Evolutionary conservation across 495 filamentous ascomycete genomes (phyloP).

Genomic region (Neurospora sp.): DNA sequence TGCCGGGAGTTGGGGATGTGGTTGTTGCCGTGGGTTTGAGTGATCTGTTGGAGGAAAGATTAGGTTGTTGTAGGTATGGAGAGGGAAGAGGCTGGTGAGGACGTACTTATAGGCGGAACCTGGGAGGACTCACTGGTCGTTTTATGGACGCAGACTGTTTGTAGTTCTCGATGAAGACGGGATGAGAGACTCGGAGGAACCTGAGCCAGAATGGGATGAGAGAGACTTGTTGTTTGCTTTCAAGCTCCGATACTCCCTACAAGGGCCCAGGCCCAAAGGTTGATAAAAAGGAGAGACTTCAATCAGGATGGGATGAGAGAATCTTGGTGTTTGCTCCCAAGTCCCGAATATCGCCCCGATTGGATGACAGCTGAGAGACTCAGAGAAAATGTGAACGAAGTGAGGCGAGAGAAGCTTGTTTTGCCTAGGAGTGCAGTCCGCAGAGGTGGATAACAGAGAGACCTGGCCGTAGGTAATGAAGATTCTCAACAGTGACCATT

Average conservation of each 20-base stretch:
- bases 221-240: not conserved
- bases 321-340: not conserved
- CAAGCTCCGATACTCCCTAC: not conserved
- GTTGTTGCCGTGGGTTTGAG: not conserved
- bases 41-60: not conserved
- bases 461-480: not conserved
- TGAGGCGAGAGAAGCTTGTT: not conserved
- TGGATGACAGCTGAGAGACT: not conserved
- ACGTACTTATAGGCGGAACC: not conserved
- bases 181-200: not conserved
- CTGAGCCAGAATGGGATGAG: not conserved
- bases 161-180: not conserved
- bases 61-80: not conserved
- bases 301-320: not conserved
- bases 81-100: not conserved
- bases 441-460: not conserved
- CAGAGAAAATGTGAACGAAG: not conserved
- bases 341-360: not conserved
- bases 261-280: not conserved
- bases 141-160: not conserved
- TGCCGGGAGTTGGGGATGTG: not conserved
- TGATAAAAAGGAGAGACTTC: not conserved
- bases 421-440: not conserved
- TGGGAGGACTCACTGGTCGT: not conserved
- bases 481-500: not conserved